Conservation (phyloP, 108 stramenopile genomes). For the Asterionellopsis glacialis region DNA sequence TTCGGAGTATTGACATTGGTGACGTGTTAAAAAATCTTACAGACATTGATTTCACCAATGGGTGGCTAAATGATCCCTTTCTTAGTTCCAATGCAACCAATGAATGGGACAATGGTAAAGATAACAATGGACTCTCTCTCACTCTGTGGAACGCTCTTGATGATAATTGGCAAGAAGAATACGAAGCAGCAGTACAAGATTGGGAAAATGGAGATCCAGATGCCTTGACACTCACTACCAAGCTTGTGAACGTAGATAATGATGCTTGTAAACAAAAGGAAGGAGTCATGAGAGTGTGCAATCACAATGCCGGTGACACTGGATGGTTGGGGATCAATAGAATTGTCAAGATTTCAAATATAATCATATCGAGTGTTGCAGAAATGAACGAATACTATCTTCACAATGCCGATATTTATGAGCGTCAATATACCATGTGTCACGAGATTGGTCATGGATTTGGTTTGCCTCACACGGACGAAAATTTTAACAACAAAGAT, state of each 20-base stretch:
- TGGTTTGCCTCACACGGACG: slow-evolving; percentile 82
- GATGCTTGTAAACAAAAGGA: slow-evolving; percentile 23
- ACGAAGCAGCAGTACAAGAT: slow-evolving; percentile 43
- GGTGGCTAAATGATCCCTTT: slow-evolving; percentile 38
- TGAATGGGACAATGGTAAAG: slow-evolving; percentile 31
- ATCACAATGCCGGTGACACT: slow-evolving; percentile 59
- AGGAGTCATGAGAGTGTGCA: slow-evolving; percentile 71
- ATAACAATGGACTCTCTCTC: slow-evolving; percentile 47
- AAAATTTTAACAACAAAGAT: slow-evolving; percentile 58
- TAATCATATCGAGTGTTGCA: slow-evolving; percentile 48
- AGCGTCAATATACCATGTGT: slow-evolving; percentile 51
- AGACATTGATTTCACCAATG: slow-evolving; percentile 28
- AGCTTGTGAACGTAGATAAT: slow-evolving; percentile 26
- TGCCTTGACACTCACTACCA: slow-evolving; percentile 37
- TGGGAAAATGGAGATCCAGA: slow-evolving; percentile 55
- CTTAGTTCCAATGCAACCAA: slow-evolving; percentile 56
- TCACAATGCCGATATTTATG: slow-evolving; percentile 37
- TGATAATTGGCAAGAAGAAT: slow-evolving; percentile 56
- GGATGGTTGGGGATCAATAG: slow-evolving; percentile 80
- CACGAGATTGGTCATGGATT: slow-evolving; percentile 60
- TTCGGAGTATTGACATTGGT: slow-evolving; percentile 17
- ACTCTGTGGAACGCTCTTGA: slow-evolving; percentile 52
- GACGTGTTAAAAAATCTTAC: slow-evolving; percentile 20
- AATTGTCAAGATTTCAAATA: slow-evolving; percentile 14
- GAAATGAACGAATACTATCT: slow-evolving; percentile 83